Evolutionary conservation across 345 rosid genomes (phyloP), one percentile per base, ranked within the genome.

Genomic region (Populus davidiana): DNA sequence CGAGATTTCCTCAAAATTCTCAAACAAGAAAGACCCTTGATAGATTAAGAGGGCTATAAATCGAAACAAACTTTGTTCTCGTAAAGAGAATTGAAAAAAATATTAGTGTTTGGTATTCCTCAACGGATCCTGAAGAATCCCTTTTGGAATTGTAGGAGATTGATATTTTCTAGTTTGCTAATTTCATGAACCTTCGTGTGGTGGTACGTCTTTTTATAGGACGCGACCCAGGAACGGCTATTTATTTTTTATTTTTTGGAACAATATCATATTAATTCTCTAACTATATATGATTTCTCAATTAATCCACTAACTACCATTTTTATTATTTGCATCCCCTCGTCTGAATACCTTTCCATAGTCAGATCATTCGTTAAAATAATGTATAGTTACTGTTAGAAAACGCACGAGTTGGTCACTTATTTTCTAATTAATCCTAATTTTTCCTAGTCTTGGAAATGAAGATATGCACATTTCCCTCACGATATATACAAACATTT

Each of bases 191-290:
- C 10, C 36, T 67, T 67, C 4, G 2, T 66, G 56, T 54, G 70
- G 39, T 33, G 27, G 41, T 33, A 25, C 81, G 18, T 75, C 76
- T 0, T 81, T 84, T 86, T 91, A 86, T 90, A 92, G 89, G 82
- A 80, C 41, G 20, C 27, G 76, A 67, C 25, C 41, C 76, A 71
- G 84, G 83, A 86, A 88, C 89, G 90, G 86, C 89, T 83, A 86
- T 74, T 83, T 64, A 36, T 81, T 66, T 72, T 70, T 47, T 72
- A n/a, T 38, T 5, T 29, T n/a, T 43, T 4, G 64, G 16, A 27
- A 12, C n/a, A 59, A 10, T 25, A 12, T 9, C 29, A 4, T 10
- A n/a, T 59, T 59, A n/a, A 59, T n/a, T 29, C 29, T 59, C 64
- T 4, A 23, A 23, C 64, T 10, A 0, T 59, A 59, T 23, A 10